Percentiles rank a stretch among this genome's conserved stretches.
Evolutionary conservation across 2,329 filamentous ascomycete species (phyloP).

Genomic region (Ophiostoma perfectum): DNA sequence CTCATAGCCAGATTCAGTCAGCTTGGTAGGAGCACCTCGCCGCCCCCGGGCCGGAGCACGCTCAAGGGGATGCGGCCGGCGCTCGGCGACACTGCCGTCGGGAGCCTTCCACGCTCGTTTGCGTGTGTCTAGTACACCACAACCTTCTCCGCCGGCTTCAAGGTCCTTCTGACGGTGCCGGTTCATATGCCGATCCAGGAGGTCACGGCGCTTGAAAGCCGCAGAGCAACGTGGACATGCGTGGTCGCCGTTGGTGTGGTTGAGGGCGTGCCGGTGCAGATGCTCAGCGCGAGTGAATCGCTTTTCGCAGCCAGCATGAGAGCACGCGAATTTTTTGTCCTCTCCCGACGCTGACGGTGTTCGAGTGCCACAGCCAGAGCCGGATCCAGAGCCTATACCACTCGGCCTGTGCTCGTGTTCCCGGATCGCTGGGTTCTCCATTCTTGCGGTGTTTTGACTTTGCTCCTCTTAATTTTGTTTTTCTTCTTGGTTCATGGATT

Average conservation of each 20-base stretch:
- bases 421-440: conserved; percentile 12
- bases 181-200: conserved; percentile 24
- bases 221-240: conserved; percentile 25
- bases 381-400: conserved; percentile 6
- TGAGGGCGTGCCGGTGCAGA: conserved; percentile 73
- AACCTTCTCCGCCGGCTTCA: conserved; percentile 25
- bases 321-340: conserved; percentile 24
- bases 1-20: too few relatives aligned
- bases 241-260: conserved; percentile 40
- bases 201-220: conserved; percentile 26
- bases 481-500: background rate
- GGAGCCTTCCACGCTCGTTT: conserved; percentile 24
- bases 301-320: conserved; percentile 62
- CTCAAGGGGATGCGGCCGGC: conserved; percentile 8
- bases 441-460: background rate
- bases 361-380: background rate
- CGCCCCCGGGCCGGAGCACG: background rate
- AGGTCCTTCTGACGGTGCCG: conserved; percentile 23
- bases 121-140: conserved; percentile 24
- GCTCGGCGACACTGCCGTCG: conserved; percentile 22
- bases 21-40: background rate
- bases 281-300: conserved; percentile 76
- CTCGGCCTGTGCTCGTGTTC: background rate
- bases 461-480: conserved; percentile 3
- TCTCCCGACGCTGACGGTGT: background rate